Evolutionary conservation across 306 rosid species (phyloP), one percentile per base, ranked within the genome.

Genomic region (Ceratonia siliqua): DNA sequence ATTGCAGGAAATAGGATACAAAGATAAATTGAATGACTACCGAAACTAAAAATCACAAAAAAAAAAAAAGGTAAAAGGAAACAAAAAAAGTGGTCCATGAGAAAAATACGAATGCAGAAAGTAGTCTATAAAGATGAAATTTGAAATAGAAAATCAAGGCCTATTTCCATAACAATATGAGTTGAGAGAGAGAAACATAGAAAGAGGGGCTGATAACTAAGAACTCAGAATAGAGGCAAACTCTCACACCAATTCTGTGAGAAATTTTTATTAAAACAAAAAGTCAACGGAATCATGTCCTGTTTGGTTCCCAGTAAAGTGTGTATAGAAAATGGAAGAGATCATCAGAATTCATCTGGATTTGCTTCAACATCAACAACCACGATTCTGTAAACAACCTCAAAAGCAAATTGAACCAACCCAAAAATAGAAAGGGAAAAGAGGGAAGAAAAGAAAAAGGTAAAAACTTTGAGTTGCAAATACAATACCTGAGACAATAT

Each of bases 231-330:
- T 10, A 48, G 15, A 58, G 24, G 49, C 42, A 74, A 54, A 64
- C 52, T 43, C 21, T 6, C 46, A 45, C n/a, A 15, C 42, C 35
- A 76, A 21, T 30, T 8, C 57, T 45, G 12, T 1, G 15, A 66
- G 21, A 22, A 53, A 72, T n/a, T 13, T 5, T n/a, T 68, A 25
- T n/a, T 5, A 17, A 20, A 8, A 22, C 24, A 2, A 38, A 17
- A 30, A 73, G 73, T 79, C 71, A 81, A 82, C 79, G 70, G 30
- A 56, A 53, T 43, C 52, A 69, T 43, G 38, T 63, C 53, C 24
- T 20, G 75, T 75, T 75, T 61, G 75, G 30, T 68, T 59, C 30
- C 24, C 32, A 21, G 54, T 7, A 24, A 54, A 20, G 59, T 62
- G 25, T 38, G 11, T 35, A 39, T 27, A 35, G 25, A 25, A 71